Evolutionary conservation across 2,329 filamentous ascomycete species (phyloP).

Genomic region (Alternaria sp.): DNA sequence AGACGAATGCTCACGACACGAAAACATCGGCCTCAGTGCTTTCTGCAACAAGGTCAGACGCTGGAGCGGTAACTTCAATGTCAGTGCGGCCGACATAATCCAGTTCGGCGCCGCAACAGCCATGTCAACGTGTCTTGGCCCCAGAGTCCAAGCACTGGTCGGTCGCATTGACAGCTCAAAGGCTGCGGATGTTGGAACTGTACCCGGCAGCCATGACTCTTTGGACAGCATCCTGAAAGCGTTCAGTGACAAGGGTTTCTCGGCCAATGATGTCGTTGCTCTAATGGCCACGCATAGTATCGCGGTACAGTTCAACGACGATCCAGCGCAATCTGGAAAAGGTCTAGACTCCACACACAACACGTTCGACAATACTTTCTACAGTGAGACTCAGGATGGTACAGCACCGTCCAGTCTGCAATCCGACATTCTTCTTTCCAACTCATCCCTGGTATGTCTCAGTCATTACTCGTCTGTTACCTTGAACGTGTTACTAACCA

Average conservation of each 20-base stretch:
- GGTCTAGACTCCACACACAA: slow-evolving; percentile 42
- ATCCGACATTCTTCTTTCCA: slow-evolving; percentile 34
- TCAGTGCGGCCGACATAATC: slow-evolving; percentile 42
- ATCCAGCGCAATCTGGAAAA: slow-evolving; percentile 34
- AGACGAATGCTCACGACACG: slow-evolving; percentile 41
- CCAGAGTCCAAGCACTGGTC: slow-evolving; percentile 31
- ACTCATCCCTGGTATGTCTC: slow-evolving; percentile 26
- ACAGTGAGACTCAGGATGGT: slow-evolving; percentile 38
- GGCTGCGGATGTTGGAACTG: slow-evolving; percentile 23
- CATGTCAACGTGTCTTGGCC: slow-evolving; percentile 37
- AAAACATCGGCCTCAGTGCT: slow-evolving; percentile 55
- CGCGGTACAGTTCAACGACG: slow-evolving; percentile 37
- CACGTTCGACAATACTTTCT: slow-evolving; percentile 42
- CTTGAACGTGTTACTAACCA: not conserved
- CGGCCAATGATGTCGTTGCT: slow-evolving; percentile 43
- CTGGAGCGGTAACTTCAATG: slow-evolving; percentile 53
- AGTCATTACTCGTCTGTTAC: not conserved
- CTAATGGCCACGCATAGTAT: slow-evolving; percentile 46
- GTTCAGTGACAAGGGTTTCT: slow-evolving; percentile 43
- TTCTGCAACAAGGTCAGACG: slow-evolving; percentile 52
- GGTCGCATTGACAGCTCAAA: slow-evolving; percentile 32
- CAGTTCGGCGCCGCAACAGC: slow-evolving; percentile 38
- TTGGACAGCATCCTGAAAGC: slow-evolving; percentile 29
- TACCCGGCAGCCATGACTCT: slow-evolving; percentile 28
- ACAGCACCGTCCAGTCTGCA: slow-evolving; percentile 39